Evolutionary conservation across 2,329 filamentous ascomycete species (phyloP), one percentile per base, ranked within the genome.

Genomic region (Thelonectria blattea): DNA sequence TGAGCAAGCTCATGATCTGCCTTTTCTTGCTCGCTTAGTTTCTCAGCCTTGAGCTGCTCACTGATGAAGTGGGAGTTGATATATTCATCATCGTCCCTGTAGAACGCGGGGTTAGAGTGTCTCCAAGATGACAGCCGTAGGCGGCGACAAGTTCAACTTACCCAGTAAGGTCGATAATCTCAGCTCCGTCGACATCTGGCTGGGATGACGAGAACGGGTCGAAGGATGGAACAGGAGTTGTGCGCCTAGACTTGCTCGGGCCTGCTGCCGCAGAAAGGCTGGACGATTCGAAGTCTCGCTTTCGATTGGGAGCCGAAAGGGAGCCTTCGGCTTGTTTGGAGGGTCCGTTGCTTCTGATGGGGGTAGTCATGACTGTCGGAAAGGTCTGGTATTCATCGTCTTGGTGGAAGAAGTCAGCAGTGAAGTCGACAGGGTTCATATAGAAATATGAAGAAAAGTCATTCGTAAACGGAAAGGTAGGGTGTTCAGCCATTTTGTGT

Each of bases 141-240:
- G 34, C 4, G 10, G 34, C 15, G 12, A 37, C 12, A 34, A 15
- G 18, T 34, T 18, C 37, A 14, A 61, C 72, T 60, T 74, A 78
- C 74, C 77, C 77, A 63, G 78, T 81, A 67, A 81, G 74, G 66
- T 81, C 78, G 56, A 80, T 78, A 37, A 79, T 55, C 18, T 74
- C 71, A 45, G 70, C 34, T 61, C 24, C 54, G 54, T 41, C 60
- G 27, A 52, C 50, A 52, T 43, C 27, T 9, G 34, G 46, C 14
- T 34, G 27, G 39, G 52, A 50, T 7, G 52, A 49, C 8, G 59
- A 60, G 34, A 60, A 61, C 10, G 52, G 55, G n/a, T 62, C 49
- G 20, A 52, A 47, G 43, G 20, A 30, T 3, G 59, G 60, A 20
- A 46, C 52, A 11, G 73, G 70, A 24, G 71, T 72, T 3, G 74